These are phyloP conservation scores for Agaricus bisporus DNA, from an alignment of 768 basidiomycete genomes.

Conservation along the genomic window DNA sequence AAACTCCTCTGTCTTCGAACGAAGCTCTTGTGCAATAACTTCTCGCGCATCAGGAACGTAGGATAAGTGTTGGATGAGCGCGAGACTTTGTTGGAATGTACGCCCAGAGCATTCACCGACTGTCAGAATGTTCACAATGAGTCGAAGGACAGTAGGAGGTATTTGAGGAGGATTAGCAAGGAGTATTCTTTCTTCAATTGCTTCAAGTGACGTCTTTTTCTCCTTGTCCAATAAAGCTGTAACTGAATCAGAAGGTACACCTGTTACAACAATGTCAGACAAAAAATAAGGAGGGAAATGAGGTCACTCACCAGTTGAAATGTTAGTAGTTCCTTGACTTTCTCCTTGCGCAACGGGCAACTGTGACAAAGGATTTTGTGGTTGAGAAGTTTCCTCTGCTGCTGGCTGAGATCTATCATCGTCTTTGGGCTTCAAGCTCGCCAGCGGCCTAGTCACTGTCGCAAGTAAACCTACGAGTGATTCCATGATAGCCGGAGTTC, in stretches of 20 bases:
- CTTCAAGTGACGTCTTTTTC: conserved; percentile 24
- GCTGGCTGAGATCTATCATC: conserved; percentile 25
- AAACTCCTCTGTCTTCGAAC: conserved; percentile 80
- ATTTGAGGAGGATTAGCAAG: conserved; percentile 77
- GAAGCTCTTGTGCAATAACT: conserved; percentile 84
- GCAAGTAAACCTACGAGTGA: conserved; percentile 85
- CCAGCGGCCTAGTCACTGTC: conserved; percentile 80
- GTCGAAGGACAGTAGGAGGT: conserved; percentile 75
- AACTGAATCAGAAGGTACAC: conserved; percentile 1
- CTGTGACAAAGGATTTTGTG: conserved; percentile 11
- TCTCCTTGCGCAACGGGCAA: conserved; percentile 1
- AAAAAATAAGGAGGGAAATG: not conserved
- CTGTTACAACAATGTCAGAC: not conserved
- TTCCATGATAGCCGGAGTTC: conserved; percentile 89
- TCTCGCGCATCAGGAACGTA: conserved; percentile 85
- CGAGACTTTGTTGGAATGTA: conserved; percentile 92
- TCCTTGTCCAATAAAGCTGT: conserved; percentile 12
- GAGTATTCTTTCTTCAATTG: conserved; percentile 42
- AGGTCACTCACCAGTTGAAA: conserved; percentile 8
- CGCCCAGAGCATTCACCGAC: conserved; percentile 92
- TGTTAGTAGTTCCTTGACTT: not conserved
- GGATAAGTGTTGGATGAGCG: conserved; percentile 89
- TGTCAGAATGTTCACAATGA: conserved; percentile 97
- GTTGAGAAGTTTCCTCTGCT: conserved; percentile 14
- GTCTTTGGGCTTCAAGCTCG: conserved; percentile 41